phyloP scores from a whole-genome alignment of 768 basidiomycete genomes.

The Brasilioporus rufonigricans region DNA sequence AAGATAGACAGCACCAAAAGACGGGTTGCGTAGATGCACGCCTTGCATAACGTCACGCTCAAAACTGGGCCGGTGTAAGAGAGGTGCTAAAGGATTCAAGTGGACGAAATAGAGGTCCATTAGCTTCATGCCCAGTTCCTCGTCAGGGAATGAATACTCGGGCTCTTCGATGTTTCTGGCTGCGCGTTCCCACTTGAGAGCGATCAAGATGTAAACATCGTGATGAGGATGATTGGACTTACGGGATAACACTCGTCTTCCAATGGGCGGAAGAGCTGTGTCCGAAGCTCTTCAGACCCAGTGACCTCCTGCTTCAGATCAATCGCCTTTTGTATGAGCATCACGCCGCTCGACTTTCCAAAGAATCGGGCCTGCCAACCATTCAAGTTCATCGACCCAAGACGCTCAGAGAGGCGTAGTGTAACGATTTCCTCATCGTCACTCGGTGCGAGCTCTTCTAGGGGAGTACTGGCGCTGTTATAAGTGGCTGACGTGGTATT shows the following conservation, averaged over 20 bases:
- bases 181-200: slow-evolving; percentile 28
- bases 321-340: slow-evolving; percentile 46
- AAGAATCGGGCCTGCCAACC: slow-evolving; percentile 28
- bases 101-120: slow-evolving; percentile 64
- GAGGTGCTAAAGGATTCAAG: slow-evolving; percentile 56
- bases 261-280: background rate
- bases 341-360: slow-evolving; percentile 42
- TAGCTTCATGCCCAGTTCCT: slow-evolving; percentile 48
- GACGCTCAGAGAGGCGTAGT: slow-evolving; percentile 21
- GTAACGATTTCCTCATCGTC: slow-evolving; percentile 29
- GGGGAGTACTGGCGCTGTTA: background rate
- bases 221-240: slow-evolving; percentile 12
- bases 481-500: slow-evolving; percentile 11
- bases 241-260: slow-evolving; percentile 19
- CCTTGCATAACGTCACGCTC: slow-evolving; percentile 46
- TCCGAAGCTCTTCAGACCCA: slow-evolving; percentile 31
- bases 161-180: slow-evolving; percentile 20
- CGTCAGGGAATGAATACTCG: slow-evolving; percentile 46
- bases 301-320: slow-evolving; percentile 58
- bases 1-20: slow-evolving; percentile 60
- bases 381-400: slow-evolving; percentile 22
- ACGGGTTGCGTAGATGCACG: slow-evolving; percentile 46
- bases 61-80: slow-evolving; percentile 75
- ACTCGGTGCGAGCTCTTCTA: slow-evolving; percentile 26
- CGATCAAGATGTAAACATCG: background rate